phyloP scores from a whole-genome alignment of 495 filamentous ascomycete species.

The Melanomma pulvis-pyrius region DNA sequence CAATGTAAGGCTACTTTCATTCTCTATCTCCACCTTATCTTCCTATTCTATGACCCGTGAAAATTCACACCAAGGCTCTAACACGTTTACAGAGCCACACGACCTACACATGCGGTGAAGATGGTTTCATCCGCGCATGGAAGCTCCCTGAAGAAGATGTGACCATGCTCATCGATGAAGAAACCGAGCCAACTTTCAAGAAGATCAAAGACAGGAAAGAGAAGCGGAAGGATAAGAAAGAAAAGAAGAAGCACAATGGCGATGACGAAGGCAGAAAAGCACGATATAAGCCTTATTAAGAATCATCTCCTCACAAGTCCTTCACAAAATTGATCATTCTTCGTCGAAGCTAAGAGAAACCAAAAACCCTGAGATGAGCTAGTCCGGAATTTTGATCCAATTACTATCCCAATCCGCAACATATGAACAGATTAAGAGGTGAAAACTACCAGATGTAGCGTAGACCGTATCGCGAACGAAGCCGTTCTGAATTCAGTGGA shows the following conservation, averaged over 20 bases:
- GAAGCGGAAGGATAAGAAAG: constrained; percentile 24
- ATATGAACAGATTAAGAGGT: neutral
- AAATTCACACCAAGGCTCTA: neutral
- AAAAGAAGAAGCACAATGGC: constrained; percentile 12
- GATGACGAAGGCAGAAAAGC: constrained; percentile 23
- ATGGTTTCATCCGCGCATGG: constrained; percentile 44
- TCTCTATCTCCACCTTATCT: neutral
- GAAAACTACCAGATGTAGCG: neutral
- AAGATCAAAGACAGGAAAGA: constrained; percentile 15
- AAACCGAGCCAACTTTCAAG: neutral
- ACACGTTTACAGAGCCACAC: constrained; percentile 20
- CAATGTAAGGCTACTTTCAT: constrained; percentile 51
- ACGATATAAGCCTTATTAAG: constrained; percentile 35
- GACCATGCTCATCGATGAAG: constrained; percentile 24
- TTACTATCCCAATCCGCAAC: neutral
- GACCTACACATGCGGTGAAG: constrained; percentile 45
- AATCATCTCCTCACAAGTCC: neutral
- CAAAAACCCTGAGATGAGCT: neutral
- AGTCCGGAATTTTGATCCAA: neutral
- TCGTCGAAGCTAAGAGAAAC: neutral
- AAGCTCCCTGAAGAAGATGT: constrained; percentile 24
- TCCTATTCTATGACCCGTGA: neutral
- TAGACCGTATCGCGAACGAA: neutral
- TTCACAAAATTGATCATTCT: neutral
- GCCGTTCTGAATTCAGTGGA: neutral